A percentile compares a stretch with the other conserved stretches of the same genome.
Conservation (phyloP, 768 basidiomycete species). For the Mycena kentingensis region DNA sequence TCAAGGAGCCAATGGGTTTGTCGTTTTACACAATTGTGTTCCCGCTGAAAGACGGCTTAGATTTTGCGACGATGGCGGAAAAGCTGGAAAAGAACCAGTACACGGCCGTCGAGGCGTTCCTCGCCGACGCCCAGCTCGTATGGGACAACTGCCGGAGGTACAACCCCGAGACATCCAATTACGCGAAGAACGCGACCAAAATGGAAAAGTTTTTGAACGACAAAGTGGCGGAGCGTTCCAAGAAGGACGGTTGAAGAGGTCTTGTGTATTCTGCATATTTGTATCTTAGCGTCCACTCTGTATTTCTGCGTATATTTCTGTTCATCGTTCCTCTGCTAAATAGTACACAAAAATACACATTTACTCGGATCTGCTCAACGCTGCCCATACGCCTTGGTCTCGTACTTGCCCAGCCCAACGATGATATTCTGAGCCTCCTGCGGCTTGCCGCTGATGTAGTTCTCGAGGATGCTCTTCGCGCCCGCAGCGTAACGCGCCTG, state of each 20-base stretch:
- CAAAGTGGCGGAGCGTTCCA: conserved; percentile 39
- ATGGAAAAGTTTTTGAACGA: conserved; percentile 79
- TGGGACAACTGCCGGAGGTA: conserved; percentile 89
- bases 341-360: conserved; percentile 21
- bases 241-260: conserved; percentile 31
- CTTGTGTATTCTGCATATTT: no score
- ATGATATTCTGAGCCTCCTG: conserved; percentile 86
- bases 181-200: conserved; percentile 81
- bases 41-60: conserved; percentile 38
- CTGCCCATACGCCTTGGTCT: conserved; percentile 54
- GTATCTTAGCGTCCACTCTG: background rate
- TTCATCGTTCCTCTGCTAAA: no score
- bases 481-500: conserved; percentile 85
- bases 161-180: conserved; percentile 80
- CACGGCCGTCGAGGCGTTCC: conserved; percentile 67
- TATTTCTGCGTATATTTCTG: background rate
- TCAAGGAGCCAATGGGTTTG: conserved; percentile 92
- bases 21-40: conserved; percentile 17
- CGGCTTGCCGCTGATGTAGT: conserved; percentile 60
- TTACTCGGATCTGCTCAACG: conserved; percentile 35
- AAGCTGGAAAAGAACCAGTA: conserved; percentile 93
- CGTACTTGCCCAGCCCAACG: conserved; percentile 62
- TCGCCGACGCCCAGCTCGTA: conserved; percentile 79
- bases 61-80: conserved; percentile 83
- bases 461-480: conserved; percentile 67